Evolutionary conservation across 345 rosid genomes (phyloP), one percentile per base, ranked within the genome.

Genomic region (Citrus maxima): DNA sequence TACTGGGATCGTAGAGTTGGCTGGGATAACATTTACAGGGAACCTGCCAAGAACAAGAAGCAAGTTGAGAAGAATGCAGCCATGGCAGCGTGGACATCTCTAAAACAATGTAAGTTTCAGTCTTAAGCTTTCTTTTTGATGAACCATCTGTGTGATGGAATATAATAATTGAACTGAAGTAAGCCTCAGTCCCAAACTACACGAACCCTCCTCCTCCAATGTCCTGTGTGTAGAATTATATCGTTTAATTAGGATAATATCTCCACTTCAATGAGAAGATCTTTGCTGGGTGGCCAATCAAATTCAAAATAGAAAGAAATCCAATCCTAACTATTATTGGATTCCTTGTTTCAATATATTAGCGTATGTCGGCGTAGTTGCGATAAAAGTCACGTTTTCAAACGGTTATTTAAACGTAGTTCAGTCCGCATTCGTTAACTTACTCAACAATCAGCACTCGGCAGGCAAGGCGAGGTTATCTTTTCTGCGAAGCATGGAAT

Each of bases 51-150:
- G 88, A 96, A 90, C 78, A 96, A 96, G 87, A 96, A 96, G 72
- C 99, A 96, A 82, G 99, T 98, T 7, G 99, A 96, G 87, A 94
- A 96, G 86, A 96, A 96, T 86, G 97, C 99, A 25, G 99, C 99
- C 56, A 92, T 96, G 99, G 89, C 99, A 67, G 97, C 99, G 64
- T 96, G 99, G 99, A 87, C 94, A 73, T 94, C 98, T 67, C 83
- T 96, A 9, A 96, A 93, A 86, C 97, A 88, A 84, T 85, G 98
- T 93, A 85, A 93, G 94, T 84, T 67, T 72, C 8, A 70, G 55
- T 75, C 30, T 75, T 27, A 67, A 49, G n/a, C 35, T 37, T 62
- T 77, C 42, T 55, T 61, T 72, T 12, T 3, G 27, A 6, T n/a
- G 7, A 71, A 49, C 9, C 10, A 7, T 28, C 28, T 21, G 4